Base-by-base conservation (phyloP, 2,329 filamentous ascomycete species). In the Exophiala aquamarina region DNA sequence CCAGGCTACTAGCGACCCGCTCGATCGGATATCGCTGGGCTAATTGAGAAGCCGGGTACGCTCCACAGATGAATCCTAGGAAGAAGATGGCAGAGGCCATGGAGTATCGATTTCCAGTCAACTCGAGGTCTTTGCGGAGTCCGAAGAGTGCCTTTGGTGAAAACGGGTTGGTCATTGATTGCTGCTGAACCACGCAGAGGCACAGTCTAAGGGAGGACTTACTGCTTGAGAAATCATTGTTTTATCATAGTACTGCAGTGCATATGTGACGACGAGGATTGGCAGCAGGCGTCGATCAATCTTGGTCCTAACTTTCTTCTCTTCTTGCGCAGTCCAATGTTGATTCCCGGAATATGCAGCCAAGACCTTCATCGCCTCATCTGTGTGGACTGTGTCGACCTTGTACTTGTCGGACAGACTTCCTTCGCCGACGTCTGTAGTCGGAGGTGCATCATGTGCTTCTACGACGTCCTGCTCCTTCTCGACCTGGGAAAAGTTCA, bases 51-150 rank as follows among this genome's bases (percentile, higher is more conserved):
- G 88, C 82, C 2, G 85, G 86, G 53, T 88, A 89, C 2, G 86
- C 69, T 0, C 86, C 86, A 0, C 77, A 81, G 2, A 90, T 73
- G 83, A 87, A 86, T 29, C 86, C 86, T 55, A 89, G 87, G 70
- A 89, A 89, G 70, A 90, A 45, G 35, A 50, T 44, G 10, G 47
- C 51, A 23, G 40, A 56, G 19, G 48, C 50, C 6, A 42, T 40
- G 36, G 60, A 62, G 1, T 75, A 77, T 8, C 70, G 64, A 35
- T 69, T 63, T 14, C 73, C 72, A 0, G 58, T 59, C 6, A 77
- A 61, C 1, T 62, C 61, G 3, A 73, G 60, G 40, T 75, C 73
- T 4, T 58, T 59, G 1, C 65, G 59, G n/a, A 74, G 54, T 1
- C 71, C 70, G 46, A 72, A 73, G 1, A 72, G 57, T 6, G 69